Base-by-base conservation (phyloP, 2,329 filamentous ascomycete genomes). In the Monosporascus cannonballus region DNA sequence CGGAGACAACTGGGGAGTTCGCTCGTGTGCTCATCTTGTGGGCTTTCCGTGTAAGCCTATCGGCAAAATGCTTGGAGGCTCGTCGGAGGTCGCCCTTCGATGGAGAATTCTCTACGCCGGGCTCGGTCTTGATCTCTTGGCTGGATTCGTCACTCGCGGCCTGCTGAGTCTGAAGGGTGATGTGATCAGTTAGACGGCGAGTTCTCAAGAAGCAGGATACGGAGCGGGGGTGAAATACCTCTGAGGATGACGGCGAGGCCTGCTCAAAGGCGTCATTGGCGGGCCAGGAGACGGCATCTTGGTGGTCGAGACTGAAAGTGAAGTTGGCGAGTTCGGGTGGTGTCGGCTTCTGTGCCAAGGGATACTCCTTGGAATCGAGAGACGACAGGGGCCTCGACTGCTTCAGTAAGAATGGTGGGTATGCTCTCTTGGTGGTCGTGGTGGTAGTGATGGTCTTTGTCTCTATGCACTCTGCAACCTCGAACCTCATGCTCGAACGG, bases 321-420 rank as follows among this genome's bases (percentile, higher is more conserved):
- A 97, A 87, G 52, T 84, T 85, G 57, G 84, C 83, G 55, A 99
- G 75, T 49, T 88, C 85, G 17, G 84, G 81, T 2, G 94, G 94
- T 1, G 92, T 96, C 1, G 90, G 87, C 48, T 89, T 85, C 56
- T 82, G 80, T 38, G 93, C 93, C 30, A 99, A 77, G 39, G 94
- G 94, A 68, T 96, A 99, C 62, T 94, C 84, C 68, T 95, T 96
- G 15, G 87, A 79, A 69, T 97, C 91, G 53, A 96, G 82, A 51
- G 85, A 80, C 54, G 81, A 76, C 36, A 91, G 78, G 49, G 84
- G 81, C 50, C 83, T 82, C 24, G 90, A 87, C 54, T 89, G 82
- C 59, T 84, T 85, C 60, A 96, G 83, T 52, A 89, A 77, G 53
- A 96, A 76, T n/a, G 90, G 90, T 47, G 93, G 92, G 60, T 94